phyloP scores from a whole-genome alignment of 345 rosid species.

The Iberis pinnata region DNA sequence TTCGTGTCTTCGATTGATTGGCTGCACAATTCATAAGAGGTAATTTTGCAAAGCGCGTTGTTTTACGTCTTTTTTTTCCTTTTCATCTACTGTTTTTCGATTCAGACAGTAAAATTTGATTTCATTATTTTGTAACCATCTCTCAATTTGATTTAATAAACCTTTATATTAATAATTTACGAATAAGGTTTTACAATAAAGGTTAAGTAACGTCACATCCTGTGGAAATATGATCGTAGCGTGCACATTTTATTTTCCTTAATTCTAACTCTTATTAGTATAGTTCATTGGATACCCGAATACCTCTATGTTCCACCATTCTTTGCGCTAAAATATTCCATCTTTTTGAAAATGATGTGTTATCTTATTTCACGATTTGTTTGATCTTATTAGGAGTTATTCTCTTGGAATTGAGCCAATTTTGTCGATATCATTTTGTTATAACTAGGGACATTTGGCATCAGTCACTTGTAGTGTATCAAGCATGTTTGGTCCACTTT shows the following conservation, averaged over 20 bases:
- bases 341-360: too few species aligned
- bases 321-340: too few species aligned
- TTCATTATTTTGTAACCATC: conserved; percentile 30
- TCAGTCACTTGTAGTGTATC: conserved; percentile 9
- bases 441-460: conserved; percentile 4
- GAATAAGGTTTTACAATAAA: not conserved
- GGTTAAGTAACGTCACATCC: too few species aligned
- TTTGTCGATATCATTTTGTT: not conserved
- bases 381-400: too few species aligned
- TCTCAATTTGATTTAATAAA: conserved; percentile 14
- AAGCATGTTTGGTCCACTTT: conserved; percentile 16
- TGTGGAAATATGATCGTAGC: too few species aligned
- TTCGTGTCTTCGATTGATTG: conserved; percentile 11
- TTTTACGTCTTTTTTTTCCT: not conserved
- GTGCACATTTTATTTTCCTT: too few species aligned
- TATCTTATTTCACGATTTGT: too few species aligned
- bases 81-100: not conserved
- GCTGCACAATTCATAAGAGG: conserved; percentile 21
- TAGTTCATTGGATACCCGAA: too few species aligned
- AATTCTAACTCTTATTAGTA: too few species aligned
- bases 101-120: conserved; percentile 22
- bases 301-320: too few species aligned
- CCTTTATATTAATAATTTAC: not conserved
- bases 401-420: not conserved
- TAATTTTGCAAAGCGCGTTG: conserved; percentile 28